phyloP scores from a whole-genome alignment of 2,329 filamentous ascomycete species.

The Beauveria australis region DNA sequence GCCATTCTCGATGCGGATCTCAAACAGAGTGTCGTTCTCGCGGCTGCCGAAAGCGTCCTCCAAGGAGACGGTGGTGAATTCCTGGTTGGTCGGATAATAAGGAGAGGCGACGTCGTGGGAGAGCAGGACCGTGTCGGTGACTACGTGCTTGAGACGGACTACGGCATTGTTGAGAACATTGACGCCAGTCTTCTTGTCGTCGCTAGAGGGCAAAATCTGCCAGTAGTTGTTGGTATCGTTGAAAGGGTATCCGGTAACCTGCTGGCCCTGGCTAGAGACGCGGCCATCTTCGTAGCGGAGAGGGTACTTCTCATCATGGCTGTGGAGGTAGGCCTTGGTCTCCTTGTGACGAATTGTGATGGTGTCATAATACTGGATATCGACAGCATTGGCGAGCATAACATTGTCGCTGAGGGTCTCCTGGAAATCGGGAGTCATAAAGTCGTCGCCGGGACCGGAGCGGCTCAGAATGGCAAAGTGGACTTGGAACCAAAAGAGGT shows the following conservation, averaged over 20 bases:
- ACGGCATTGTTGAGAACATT: constrained; percentile 76
- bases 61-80: constrained; percentile 76
- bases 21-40: constrained; percentile 84
- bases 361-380: constrained; percentile 81
- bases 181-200: constrained; percentile 50
- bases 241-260: constrained; percentile 95
- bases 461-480: constrained; percentile 84
- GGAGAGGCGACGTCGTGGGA: constrained; percentile 97
- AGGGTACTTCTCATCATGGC: constrained; percentile 80
- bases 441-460: constrained; percentile 93
- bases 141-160: constrained; percentile 77
- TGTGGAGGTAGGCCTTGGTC: constrained; percentile 93
- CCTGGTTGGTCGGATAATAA: constrained; percentile 94
- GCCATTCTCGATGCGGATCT: constrained; percentile 80
- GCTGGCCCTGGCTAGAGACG: constrained; percentile 94
- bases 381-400: constrained; percentile 79
- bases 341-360: constrained; percentile 93
- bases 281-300: constrained; percentile 95
- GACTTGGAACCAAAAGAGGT: constrained; percentile 99
- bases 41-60: constrained; percentile 67
- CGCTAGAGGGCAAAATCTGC: constrained; percentile 72
- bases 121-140: constrained; percentile 77
- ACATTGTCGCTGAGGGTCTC: constrained; percentile 92
- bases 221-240: constrained; percentile 99
- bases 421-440: constrained; percentile 98